Conservation (phyloP, 164 flowering plant species). For the Piper longum region DNA sequence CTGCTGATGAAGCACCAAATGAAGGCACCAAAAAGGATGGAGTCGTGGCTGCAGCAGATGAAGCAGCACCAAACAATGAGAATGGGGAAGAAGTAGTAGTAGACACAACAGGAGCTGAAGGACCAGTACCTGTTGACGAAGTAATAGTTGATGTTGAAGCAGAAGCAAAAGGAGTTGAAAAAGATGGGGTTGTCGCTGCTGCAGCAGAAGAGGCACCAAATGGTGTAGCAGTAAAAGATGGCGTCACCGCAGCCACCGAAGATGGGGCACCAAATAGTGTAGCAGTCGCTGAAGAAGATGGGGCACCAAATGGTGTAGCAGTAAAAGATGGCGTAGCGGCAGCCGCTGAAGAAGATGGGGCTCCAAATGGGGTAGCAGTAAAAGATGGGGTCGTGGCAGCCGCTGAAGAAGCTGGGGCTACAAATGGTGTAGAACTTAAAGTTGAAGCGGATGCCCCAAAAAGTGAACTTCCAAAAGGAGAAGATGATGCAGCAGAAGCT, state of each 20-base stretch:
- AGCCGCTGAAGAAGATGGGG: neutral
- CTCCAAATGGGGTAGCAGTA: neutral
- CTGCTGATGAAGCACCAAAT: too few species aligned
- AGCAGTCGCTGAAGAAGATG: neutral
- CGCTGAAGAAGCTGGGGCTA: neutral
- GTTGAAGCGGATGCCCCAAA: neutral
- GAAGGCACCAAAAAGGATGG: neutral
- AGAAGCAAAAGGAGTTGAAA: neutral
- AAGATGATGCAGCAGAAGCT: neutral
- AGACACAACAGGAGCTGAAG: neutral
- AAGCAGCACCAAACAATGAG: neutral
- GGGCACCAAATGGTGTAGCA: neutral
- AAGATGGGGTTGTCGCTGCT: neutral
- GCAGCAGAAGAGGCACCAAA: neutral
- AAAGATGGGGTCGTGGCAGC: neutral
- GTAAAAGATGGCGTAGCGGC: neutral
- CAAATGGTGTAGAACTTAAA: neutral
- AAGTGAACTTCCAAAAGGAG: neutral
- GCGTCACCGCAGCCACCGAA: neutral
- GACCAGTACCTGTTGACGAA: neutral
- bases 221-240: neutral
- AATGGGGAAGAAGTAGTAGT: neutral
- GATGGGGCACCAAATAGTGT: neutral
- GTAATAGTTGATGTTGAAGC: neutral
- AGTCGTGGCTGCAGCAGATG: neutral